Conservation (phyloP, 495 filamentous ascomycete genomes). For the Mytilinidion resinicola region DNA sequence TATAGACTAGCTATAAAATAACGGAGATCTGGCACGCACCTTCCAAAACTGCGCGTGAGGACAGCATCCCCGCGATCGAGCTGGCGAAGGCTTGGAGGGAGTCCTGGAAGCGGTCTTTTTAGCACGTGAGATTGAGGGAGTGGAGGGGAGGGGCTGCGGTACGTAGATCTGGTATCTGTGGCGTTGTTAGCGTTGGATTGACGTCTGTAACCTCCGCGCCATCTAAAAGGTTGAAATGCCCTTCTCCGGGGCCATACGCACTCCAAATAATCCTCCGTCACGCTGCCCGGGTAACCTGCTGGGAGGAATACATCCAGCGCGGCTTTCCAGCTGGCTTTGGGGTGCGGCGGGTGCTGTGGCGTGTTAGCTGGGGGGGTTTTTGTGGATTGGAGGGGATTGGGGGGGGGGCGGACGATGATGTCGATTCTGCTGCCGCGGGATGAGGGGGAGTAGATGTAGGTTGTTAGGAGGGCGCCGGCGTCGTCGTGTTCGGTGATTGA, state of each 20-base stretch:
- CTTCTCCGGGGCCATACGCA: too few relatives aligned
- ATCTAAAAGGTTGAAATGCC: too few relatives aligned
- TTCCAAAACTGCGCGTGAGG: conserved; percentile 83
- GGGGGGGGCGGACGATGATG: conserved; percentile 31
- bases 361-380: neutral
- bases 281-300: conserved; percentile 83
- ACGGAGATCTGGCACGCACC: conserved; percentile 40
- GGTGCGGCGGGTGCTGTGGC: conserved; percentile 20
- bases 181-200: conserved; percentile 1
- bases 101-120: conserved; percentile 50
- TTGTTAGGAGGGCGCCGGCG: conserved; percentile 45
- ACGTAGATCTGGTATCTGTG: conserved; percentile 71
- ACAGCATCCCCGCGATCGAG: conserved; percentile 82
- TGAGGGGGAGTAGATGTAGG: conserved; percentile 37
- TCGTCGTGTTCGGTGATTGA: conserved; percentile 44
- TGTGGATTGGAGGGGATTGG: neutral
- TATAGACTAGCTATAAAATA: neutral
- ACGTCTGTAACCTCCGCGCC: too few relatives aligned
- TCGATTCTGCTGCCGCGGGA: conserved; percentile 28
- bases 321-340: conserved; percentile 33
- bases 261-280: conserved; percentile 81
- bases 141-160: too few relatives aligned
- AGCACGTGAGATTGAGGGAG: neutral
- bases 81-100: conserved; percentile 94
- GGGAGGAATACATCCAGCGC: conserved; percentile 80